These are phyloP conservation scores for Microcyclospora pomicola DNA, from an alignment of 2,329 filamentous ascomycete genomes.

Conservation along the genomic window DNA sequence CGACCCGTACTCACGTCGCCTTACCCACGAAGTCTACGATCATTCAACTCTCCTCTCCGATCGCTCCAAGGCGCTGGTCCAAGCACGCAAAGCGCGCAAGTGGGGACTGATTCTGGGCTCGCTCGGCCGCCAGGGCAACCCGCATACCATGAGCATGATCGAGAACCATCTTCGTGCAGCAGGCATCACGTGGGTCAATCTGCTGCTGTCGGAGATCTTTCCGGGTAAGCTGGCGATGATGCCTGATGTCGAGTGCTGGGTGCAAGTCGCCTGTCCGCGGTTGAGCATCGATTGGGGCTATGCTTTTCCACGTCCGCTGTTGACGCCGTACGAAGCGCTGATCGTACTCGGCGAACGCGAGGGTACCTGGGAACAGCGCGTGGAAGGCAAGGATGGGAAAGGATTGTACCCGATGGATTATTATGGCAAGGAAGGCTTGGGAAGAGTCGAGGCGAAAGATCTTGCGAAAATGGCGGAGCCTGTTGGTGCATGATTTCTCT, in stretches of 20 bases:
- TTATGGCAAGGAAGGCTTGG: slow-evolving; percentile 82
- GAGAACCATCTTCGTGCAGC: slow-evolving; percentile 58
- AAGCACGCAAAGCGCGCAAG: slow-evolving; percentile 63
- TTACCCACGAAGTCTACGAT: slow-evolving; percentile 83
- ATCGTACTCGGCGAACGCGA: slow-evolving; percentile 70
- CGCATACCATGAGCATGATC: slow-evolving; percentile 77
- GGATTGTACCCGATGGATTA: slow-evolving; percentile 87
- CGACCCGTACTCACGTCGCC: slow-evolving; percentile 83
- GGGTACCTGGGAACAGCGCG: slow-evolving; percentile 40
- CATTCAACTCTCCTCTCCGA: slow-evolving; percentile 82
- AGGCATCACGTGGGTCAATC: slow-evolving; percentile 68
- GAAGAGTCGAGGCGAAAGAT: slow-evolving; percentile 48
- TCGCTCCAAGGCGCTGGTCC: slow-evolving; percentile 60
- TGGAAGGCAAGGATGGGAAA: slow-evolving; percentile 5
- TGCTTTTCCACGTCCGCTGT: slow-evolving; percentile 72
- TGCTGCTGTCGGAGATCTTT: slow-evolving; percentile 89
- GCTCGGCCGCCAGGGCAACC: slow-evolving; percentile 86
- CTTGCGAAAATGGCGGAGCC: slow-evolving; percentile 1
- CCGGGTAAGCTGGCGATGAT: slow-evolving; percentile 90
- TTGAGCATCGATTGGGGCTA: slow-evolving; percentile 99
- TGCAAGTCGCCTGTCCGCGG: slow-evolving; percentile 92
- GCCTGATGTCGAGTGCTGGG: slow-evolving; percentile 90
- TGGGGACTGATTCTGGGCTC: slow-evolving; percentile 94
- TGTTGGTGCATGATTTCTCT: no score
- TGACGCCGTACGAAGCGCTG: slow-evolving; percentile 91